Evolutionary conservation across 345 rosid species (phyloP).

Genomic region (Camelina neglecta): DNA sequence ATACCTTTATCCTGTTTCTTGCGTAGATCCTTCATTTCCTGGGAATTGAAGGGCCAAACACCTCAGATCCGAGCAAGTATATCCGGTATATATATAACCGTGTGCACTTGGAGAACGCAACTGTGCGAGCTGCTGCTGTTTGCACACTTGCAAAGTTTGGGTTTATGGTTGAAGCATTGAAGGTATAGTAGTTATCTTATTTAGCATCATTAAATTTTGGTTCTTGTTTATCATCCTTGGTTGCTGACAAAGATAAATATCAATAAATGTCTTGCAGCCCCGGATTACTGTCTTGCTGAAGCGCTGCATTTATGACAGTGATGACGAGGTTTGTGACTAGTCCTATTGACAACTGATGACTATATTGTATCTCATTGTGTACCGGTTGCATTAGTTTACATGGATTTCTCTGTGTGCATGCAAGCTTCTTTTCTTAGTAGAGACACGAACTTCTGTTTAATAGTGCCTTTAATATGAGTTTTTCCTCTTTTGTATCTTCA

Average conservation of each 20-base stretch:
- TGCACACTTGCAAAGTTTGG: conserved; percentile 97
- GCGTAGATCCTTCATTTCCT: conserved; percentile 93
- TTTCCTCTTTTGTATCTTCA: conserved; percentile 37
- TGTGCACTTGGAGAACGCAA: conserved; percentile 97
- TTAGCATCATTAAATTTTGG: neutral
- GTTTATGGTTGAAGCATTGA: conserved; percentile 84
- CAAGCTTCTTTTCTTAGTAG: neutral
- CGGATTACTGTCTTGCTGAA: conserved; percentile 80
- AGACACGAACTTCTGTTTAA: neutral
- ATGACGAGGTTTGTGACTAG: conserved; percentile 80
- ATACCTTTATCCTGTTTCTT: neutral
- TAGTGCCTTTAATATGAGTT: conserved; percentile 11
- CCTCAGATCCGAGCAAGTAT: conserved; percentile 93
- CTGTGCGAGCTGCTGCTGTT: conserved; percentile 96
- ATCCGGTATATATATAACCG: conserved; percentile 99
- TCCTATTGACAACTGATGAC: neutral
- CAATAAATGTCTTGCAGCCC: conserved; percentile 59
- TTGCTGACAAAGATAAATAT: neutral
- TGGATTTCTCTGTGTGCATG: conserved; percentile 1
- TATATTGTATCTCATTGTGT: neutral
- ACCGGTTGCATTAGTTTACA: conserved; percentile 7
- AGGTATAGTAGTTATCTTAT: conserved; percentile 56
- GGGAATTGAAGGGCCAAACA: conserved; percentile 93
- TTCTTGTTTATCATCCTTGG: neutral
- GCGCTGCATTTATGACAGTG: conserved; percentile 90